Conservation (phyloP, 2,329 filamentous ascomycete species). For the Trichoderma sp. region DNA sequence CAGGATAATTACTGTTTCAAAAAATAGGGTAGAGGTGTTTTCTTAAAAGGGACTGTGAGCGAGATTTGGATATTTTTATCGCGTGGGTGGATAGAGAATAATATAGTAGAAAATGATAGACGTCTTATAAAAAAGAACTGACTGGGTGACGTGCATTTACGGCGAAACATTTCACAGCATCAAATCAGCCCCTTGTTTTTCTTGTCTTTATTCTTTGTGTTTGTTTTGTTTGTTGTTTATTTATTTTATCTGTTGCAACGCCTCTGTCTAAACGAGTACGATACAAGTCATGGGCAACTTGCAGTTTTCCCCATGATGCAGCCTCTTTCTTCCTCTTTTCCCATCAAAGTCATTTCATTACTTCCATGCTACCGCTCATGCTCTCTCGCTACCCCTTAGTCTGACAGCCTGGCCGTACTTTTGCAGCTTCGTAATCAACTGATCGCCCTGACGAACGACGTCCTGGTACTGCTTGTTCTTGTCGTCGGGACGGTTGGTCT, state of each 20-base stretch:
- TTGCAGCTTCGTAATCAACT: constrained; percentile 97
- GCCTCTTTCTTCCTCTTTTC: background rate
- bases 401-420: constrained; percentile 98
- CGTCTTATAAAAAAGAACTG: background rate
- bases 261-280: background rate
- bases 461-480: constrained; percentile 99
- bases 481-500: constrained; percentile 95
- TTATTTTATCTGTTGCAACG: background rate
- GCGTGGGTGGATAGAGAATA: constrained; percentile 1
- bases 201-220: background rate
- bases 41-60: background rate
- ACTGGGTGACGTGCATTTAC: background rate
- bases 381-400: constrained; percentile 89
- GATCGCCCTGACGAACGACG: constrained; percentile 94
- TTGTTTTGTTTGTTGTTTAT: background rate
- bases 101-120: background rate
- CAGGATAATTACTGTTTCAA: background rate
- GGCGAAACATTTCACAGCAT: background rate
- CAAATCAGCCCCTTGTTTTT: background rate
- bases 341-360: background rate
- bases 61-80: background rate
- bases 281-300: background rate
- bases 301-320: background rate
- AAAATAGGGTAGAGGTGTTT: constrained; percentile 1
- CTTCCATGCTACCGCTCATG: constrained; percentile 45